Conservation (phyloP, 352 stramenopile species). For the Phytophthora chlamydospora region DNA sequence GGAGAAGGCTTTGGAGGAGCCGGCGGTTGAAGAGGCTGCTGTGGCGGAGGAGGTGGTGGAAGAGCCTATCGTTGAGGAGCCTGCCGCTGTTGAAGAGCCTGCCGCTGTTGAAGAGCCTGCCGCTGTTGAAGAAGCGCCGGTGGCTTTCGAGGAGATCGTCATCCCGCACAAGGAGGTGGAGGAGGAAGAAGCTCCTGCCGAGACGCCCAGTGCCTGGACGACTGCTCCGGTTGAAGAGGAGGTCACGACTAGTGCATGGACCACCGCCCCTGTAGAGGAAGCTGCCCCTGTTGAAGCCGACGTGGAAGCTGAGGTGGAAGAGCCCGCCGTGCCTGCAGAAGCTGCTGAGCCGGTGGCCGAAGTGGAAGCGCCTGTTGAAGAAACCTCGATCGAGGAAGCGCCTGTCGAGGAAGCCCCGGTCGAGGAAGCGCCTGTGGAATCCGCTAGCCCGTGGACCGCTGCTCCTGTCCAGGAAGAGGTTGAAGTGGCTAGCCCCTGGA, state of each 20-base stretch:
- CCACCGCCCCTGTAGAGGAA: conserved; percentile 35
- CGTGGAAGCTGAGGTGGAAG: conserved; percentile 25
- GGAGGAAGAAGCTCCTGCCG: conserved; percentile 15
- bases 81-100: conserved; percentile 14
- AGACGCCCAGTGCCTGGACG: conserved; percentile 18
- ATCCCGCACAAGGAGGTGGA: conserved; percentile 5
- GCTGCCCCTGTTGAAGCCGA: conserved; percentile 20
- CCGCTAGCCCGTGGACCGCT: conserved; percentile 31
- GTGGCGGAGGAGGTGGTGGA: conserved; percentile 7
- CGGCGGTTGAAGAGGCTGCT: conserved; percentile 10
- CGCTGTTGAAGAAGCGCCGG: conserved; percentile 20
- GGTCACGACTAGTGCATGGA: conserved; percentile 43
- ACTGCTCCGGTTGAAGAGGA: conserved; percentile 18
- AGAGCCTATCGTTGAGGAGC: conserved; percentile 1
- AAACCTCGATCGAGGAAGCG: conserved; percentile 9
- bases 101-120: neutral
- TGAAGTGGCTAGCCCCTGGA: neutral
- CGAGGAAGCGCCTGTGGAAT: neutral
- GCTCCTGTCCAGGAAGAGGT: conserved; percentile 36
- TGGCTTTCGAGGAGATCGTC: conserved; percentile 13
- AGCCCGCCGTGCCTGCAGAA: conserved; percentile 10
- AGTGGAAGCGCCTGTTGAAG: neutral
- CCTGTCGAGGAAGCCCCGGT: conserved; percentile 1
- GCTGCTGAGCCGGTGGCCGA: conserved; percentile 28
- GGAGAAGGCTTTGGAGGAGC: conserved; percentile 17